Evolutionary conservation across 192 early-diverging fungal genomes (phyloP), one percentile per base, ranked within the genome.

Genomic region (Podila horticola): DNA sequence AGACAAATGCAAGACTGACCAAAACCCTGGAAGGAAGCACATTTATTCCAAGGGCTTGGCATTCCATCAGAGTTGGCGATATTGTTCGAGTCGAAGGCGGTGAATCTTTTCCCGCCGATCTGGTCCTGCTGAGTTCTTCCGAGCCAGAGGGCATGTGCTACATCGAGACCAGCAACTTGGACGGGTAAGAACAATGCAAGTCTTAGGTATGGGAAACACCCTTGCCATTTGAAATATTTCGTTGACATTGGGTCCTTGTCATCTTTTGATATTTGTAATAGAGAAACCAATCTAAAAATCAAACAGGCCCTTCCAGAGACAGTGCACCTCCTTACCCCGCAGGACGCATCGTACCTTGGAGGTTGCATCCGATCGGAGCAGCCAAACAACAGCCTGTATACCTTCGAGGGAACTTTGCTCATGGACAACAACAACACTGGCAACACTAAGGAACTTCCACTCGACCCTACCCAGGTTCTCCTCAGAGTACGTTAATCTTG

Each of bases 261-360:
- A 45, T 30, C 30, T 67, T 49, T 82, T 73, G 34, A 31, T 9
- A 5, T 34, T 19, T 24, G 49, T 49, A 61, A 45, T 69, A 93
- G 98, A 62, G 98, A 99, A 84, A 97, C 96, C 22, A 99, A 99
- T 82, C 86, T 99, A 55, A 99, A 99, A 81, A 96, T 99, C 67
- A 96, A 97, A 72, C 98, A 99, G 84, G 96, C 92, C 7, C 71
- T 95, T 3, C 91, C 93, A 17, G 95, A 98, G 73, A 99, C 97
- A 4, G 88, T 93, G 2, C 82, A 86, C 51, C 34, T 95, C 30
- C 77, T 95, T 49, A 92, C 91, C 11, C 92, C 97, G 3, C 83
- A 87, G 1, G 91, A 94, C 5, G 89, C 91, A 19, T 86, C 91
- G 6, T 62, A 71, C 38, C 66, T 92, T 62, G 82, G 82, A 30